Conservation (phyloP, 2,329 filamentous ascomycete species). For the Talaromyces sp. region DNA sequence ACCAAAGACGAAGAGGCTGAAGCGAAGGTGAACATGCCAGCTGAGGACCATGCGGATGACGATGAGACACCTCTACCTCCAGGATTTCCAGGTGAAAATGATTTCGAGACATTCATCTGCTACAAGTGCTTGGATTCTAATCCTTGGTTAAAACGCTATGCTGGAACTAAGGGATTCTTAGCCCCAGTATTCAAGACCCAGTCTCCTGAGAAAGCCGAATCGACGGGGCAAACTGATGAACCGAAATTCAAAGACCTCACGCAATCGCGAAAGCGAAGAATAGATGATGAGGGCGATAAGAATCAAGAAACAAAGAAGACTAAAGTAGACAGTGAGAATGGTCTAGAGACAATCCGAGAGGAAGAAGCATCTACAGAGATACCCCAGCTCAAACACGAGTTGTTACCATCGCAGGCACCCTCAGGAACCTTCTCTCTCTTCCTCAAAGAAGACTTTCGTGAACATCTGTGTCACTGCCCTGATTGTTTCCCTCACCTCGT, state of each 20-base stretch:
- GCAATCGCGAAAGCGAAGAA: slow-evolving; percentile 63
- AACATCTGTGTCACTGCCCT: slow-evolving; percentile 75
- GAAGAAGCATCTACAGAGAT: slow-evolving; percentile 23
- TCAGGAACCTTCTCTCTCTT: slow-evolving; percentile 72
- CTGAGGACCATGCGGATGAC: slow-evolving; percentile 41
- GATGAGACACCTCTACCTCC: slow-evolving; percentile 67
- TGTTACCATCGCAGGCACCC: slow-evolving; percentile 54
- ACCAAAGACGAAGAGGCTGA: slow-evolving; percentile 23
- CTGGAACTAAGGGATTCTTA: slow-evolving; percentile 74
- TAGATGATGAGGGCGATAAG: slow-evolving; percentile 46
- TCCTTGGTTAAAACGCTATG: slow-evolving; percentile 90
- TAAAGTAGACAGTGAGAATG: slow-evolving; percentile 36
- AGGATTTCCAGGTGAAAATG: slow-evolving; percentile 83
- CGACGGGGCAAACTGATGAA: slow-evolving; percentile 18
- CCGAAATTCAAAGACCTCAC: slow-evolving; percentile 22
- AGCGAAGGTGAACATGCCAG: slow-evolving; percentile 34
- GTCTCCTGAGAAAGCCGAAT: neutral
- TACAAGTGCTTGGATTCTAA: slow-evolving; percentile 87
- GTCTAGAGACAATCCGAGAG: slow-evolving; percentile 31
- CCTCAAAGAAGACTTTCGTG: slow-evolving; percentile 72
- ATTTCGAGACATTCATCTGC: slow-evolving; percentile 86
- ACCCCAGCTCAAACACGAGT: slow-evolving; percentile 57
- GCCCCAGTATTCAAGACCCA: slow-evolving; percentile 58
- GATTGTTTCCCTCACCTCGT: slow-evolving; percentile 73
- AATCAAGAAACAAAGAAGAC: slow-evolving; percentile 44